A percentile compares a stretch with the other conserved stretches of the same genome.
These are phyloP conservation scores for Trichoderma afroharzianum DNA, from an alignment of 2,329 filamentous ascomycete species.

Conservation along the genomic window DNA sequence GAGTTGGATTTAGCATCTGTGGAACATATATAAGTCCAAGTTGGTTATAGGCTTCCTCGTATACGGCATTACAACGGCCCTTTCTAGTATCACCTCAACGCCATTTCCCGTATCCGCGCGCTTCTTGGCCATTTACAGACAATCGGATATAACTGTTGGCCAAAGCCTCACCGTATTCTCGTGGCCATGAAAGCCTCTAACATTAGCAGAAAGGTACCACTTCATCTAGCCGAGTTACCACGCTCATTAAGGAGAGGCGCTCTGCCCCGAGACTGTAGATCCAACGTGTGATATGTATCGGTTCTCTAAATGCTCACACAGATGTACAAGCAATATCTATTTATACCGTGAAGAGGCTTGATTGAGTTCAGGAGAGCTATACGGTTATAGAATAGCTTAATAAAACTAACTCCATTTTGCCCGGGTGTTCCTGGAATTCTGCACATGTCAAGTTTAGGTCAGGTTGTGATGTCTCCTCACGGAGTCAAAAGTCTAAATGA, in stretches of 20 bases:
- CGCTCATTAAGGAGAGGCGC: not conserved
- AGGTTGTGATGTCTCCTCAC: not conserved
- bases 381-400: not conserved
- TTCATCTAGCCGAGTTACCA: not conserved
- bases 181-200: not conserved
- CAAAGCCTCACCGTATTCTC: not conserved
- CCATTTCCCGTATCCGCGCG: not conserved
- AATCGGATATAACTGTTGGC: not conserved
- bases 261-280: not conserved
- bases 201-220: not conserved
- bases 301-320: not conserved
- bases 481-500: not conserved
- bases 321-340: not conserved
- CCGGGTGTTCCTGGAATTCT: not conserved
- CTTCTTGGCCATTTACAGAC: not conserved
- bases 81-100: not conserved
- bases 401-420: not conserved
- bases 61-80: not conserved
- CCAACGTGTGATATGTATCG: not conserved
- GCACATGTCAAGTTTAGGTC: not conserved
- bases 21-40: not conserved
- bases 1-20: not conserved
- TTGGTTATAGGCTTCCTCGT: not conserved
- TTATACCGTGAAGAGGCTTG: not conserved
- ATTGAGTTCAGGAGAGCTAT: not conserved